Percentiles rank a stretch among this genome's conserved stretches.
These are phyloP conservation scores for Clonostachys byssicola DNA, from an alignment of 2,329 filamentous ascomycete species.

Conservation along the genomic window DNA sequence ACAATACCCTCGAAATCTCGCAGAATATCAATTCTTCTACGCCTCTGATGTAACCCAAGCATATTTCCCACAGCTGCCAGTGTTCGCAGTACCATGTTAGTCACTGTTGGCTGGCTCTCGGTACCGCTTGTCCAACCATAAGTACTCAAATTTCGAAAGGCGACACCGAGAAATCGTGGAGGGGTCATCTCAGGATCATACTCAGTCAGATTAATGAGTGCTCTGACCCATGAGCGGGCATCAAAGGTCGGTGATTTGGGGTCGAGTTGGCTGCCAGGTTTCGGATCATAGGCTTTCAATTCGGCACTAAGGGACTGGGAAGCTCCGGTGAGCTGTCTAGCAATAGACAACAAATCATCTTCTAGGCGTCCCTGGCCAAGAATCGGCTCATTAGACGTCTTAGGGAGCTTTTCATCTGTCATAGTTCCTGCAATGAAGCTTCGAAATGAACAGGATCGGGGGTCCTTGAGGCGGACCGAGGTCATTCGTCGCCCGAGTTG, in stretches of 20 bases:
- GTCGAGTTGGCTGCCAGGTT: slow-evolving; percentile 13
- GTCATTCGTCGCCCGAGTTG: too few species aligned
- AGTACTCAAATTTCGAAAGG: slow-evolving; percentile 16
- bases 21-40: slow-evolving; percentile 38
- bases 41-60: slow-evolving; percentile 11
- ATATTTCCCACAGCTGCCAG: slow-evolving; percentile 1
- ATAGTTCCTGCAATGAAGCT: too few species aligned
- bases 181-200: slow-evolving; percentile 14
- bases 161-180: slow-evolving; percentile 18
- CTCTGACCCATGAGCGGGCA: slow-evolving; percentile 14
- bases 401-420: too few species aligned
- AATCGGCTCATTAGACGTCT: too few species aligned
- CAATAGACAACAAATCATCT: too few species aligned
- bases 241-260: slow-evolving; percentile 17
- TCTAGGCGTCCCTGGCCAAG: too few species aligned
- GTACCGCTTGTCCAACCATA: slow-evolving; percentile 16
- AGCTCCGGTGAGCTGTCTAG: not conserved
- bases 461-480: too few species aligned
- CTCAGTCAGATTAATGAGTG: slow-evolving; percentile 15
- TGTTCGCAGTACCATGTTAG: slow-evolving; percentile 12
- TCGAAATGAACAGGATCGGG: too few species aligned
- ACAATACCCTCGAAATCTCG: slow-evolving; percentile 45
- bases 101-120: slow-evolving; percentile 13
- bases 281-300: slow-evolving; percentile 6
- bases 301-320: not conserved